phyloP scores from a whole-genome alignment of 2,329 filamentous ascomycete genomes.

The Hansfordia pulvinata region DNA sequence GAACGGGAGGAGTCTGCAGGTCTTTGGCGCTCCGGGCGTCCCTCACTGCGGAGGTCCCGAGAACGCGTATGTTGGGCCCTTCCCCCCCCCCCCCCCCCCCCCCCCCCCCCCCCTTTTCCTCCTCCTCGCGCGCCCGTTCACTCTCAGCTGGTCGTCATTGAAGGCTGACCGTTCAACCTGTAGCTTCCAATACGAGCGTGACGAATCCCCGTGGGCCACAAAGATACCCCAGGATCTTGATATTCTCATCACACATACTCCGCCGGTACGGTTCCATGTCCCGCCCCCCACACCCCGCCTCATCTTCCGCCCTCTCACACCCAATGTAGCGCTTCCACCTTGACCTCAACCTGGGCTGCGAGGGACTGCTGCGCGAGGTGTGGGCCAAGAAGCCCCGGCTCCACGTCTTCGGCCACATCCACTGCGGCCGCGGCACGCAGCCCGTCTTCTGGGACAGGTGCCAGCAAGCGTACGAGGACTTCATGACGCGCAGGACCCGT shows the following conservation, averaged over 20 bases:
- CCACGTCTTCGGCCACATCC: conserved; percentile 78
- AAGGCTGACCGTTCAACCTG: conserved; percentile 2
- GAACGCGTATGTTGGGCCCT: conserved; percentile 44
- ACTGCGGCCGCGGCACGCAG: conserved; percentile 60
- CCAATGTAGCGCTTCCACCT: conserved; percentile 46
- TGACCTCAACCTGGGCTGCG: conserved; percentile 57
- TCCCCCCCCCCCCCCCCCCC: no score
- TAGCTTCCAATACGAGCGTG: conserved; percentile 59
- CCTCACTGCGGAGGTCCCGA: conserved; percentile 59
- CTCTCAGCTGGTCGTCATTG: conserved; percentile 1
- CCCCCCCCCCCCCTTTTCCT: no score
- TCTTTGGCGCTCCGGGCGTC: conserved; percentile 76
- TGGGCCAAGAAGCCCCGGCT: conserved; percentile 62
- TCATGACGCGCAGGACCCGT: conserved; percentile 30
- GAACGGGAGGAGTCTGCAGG: conserved; percentile 42
- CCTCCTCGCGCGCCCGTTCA: no score
- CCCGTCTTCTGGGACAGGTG: conserved; percentile 61
- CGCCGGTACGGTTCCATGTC: conserved; percentile 37
- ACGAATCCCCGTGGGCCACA: conserved; percentile 56
- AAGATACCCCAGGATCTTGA: conserved; percentile 61
- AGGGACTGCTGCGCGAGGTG: conserved; percentile 54
- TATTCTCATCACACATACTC: conserved; percentile 69
- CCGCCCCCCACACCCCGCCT: background rate
- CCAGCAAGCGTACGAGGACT: conserved; percentile 58
- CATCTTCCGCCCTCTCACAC: conserved; percentile 1